Evolutionary conservation across 768 basidiomycete genomes (phyloP).

Genomic region (Lentinus tigrinus): DNA sequence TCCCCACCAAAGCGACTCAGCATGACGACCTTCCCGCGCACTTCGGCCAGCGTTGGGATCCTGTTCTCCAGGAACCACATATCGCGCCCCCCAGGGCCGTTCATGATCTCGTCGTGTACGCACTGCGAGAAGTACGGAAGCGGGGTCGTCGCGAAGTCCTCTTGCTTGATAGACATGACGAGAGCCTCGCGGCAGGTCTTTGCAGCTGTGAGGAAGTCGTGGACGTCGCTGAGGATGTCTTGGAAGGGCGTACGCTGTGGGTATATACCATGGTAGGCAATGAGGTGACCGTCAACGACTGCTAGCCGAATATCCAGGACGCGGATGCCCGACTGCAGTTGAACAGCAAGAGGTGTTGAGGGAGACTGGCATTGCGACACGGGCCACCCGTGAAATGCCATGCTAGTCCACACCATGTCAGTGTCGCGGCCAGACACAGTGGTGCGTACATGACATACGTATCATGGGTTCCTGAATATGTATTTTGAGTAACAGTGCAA

Average conservation of each 20-base stretch:
- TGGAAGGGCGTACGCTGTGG: slow-evolving; percentile 70
- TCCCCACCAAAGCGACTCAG: slow-evolving; percentile 83
- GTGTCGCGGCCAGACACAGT: too few species aligned
- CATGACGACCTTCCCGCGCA: slow-evolving; percentile 80
- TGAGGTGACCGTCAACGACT: slow-evolving; percentile 57
- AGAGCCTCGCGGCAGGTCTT: slow-evolving; percentile 66
- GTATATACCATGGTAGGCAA: slow-evolving; percentile 79
- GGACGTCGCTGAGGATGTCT: slow-evolving; percentile 58
- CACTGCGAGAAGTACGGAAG: slow-evolving; percentile 55
- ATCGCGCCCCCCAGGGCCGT: slow-evolving; percentile 47
- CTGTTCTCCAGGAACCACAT: slow-evolving; percentile 87
- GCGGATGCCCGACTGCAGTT: slow-evolving; percentile 77
- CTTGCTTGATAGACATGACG: slow-evolving; percentile 88
- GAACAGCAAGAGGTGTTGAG: slow-evolving; percentile 57
- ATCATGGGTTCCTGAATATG: slow-evolving; percentile 59
- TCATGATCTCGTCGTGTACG: slow-evolving; percentile 63
- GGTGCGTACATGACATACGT: too few species aligned
- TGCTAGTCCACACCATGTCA: too few species aligned
- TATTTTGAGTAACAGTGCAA: slow-evolving; percentile 6
- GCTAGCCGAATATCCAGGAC: slow-evolving; percentile 81
- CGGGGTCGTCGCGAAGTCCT: slow-evolving; percentile 56
- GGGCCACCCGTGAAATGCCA: slow-evolving; percentile 86
- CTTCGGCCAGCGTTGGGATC: slow-evolving; percentile 79
- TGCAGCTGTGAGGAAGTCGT: slow-evolving; percentile 61
- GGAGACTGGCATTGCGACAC: slow-evolving; percentile 83